Base-by-base conservation (phyloP, 163 green algal species). In the Volvox carteri region DNA sequence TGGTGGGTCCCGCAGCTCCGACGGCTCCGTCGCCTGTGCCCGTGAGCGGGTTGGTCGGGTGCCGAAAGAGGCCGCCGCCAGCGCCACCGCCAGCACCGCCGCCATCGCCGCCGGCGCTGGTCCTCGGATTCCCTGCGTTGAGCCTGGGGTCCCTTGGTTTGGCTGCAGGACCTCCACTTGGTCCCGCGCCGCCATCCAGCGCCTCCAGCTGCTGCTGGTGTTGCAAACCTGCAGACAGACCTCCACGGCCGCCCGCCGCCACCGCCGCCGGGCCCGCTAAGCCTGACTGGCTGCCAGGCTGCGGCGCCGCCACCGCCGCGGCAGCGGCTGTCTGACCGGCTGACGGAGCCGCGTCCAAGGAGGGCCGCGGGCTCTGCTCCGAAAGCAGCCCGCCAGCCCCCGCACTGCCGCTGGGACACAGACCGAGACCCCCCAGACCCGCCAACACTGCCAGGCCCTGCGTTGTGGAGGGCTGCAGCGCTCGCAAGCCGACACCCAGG, bases 181-280 rank as follows among this genome's bases (percentile, higher is more conserved):
- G 28, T 48, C 74, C 74, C 25, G 1, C 44, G 74, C 28, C 74
- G 19, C 42, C 41, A 25, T 58, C 41, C 41, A 58, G 70, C 11
- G 30, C 18, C 70, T 7, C n/a, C 46, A 62, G 75, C n/a, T 70
- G 75, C n/a, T 84, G 75, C 50, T 84, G 74, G 23, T 83, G 74
- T 21, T 83, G 74, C 23, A 46, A 12, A 33, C 18, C 46, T 83
- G 75, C 48, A 23, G 28, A 52, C 35, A 16, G 67, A 14, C 35
- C 8, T 16, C 8, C 65, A 48, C 30, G 30, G n/a, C 16, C 21
- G 14, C 62, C n/a, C 62, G 23, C 30, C 62, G 25, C 8, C 39
- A 25, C 72, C 41, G 72, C 72, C 72, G 48, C 44, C 21, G 44
- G 39, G 23, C 39, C 48, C 75, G n/a, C 25, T 28, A 19, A 11